These are phyloP conservation scores for Aspergillus leporis DNA, from an alignment of 495 filamentous ascomycete genomes.

Conservation along the genomic window DNA sequence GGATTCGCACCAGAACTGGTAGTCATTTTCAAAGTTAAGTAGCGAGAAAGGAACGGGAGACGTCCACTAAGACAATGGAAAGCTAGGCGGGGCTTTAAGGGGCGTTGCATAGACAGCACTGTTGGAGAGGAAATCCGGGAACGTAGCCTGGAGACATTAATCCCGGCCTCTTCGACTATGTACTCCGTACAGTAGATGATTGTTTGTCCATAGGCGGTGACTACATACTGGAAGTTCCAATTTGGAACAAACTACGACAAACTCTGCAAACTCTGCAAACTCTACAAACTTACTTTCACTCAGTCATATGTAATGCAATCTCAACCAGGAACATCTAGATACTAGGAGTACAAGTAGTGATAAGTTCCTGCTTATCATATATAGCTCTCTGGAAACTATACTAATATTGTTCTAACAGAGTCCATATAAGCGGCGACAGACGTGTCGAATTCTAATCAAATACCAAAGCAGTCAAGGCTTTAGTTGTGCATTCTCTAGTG, in stretches of 20 bases:
- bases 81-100: slow-evolving; percentile 14
- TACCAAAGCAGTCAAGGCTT: slow-evolving; percentile 21
- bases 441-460: background rate
- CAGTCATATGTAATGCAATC: background rate
- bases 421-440: background rate
- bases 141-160: background rate
- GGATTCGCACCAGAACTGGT: slow-evolving; percentile 31
- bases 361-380: slow-evolving; percentile 19
- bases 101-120: slow-evolving; percentile 26
- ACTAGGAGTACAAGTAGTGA: background rate
- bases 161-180: background rate
- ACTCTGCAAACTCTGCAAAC: slow-evolving; percentile 11
- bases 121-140: background rate
- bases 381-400: slow-evolving; percentile 5
- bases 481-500: slow-evolving; percentile 23
- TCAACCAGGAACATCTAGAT: background rate
- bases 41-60: background rate
- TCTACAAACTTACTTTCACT: slow-evolving; percentile 12
- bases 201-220: slow-evolving; percentile 17
- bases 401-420: background rate
- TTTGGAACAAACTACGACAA: background rate
- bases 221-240: too few species aligned
- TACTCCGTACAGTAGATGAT: too few species aligned
- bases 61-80: slow-evolving; percentile 8
- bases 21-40: slow-evolving; percentile 26